These are phyloP conservation scores for Luvunga scandens DNA, from an alignment of 345 rosid species.

Conservation along the genomic window DNA sequence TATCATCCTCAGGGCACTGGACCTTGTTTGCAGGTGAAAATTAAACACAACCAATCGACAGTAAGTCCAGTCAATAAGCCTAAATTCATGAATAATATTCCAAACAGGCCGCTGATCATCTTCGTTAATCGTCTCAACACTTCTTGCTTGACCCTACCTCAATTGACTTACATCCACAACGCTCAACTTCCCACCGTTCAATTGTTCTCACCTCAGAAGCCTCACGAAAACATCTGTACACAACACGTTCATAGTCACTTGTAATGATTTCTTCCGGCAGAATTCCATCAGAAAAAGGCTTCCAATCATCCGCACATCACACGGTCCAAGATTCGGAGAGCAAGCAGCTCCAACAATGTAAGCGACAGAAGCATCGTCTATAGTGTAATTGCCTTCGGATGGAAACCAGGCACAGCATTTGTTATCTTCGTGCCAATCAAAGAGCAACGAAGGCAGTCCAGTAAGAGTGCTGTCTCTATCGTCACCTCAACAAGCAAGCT, in stretches of 20 bases:
- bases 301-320: not conserved
- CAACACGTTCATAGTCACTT: not conserved
- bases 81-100: too few relatives aligned
- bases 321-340: not conserved
- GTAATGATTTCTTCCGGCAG: not conserved
- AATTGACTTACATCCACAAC: too few relatives aligned
- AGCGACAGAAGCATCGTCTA: not conserved
- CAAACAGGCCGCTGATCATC: not conserved
- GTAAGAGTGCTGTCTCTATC: too few relatives aligned
- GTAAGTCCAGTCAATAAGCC: not conserved
- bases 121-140: too few relatives aligned
- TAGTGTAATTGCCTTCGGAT: not conserved
- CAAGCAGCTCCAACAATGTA: not conserved
- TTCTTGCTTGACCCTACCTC: too few relatives aligned
- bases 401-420: not conserved
- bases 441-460: too few relatives aligned
- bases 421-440: not conserved
- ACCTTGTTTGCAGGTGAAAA: not conserved
- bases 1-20: not conserved
- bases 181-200: not conserved
- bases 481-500: too few relatives aligned
- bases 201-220: not conserved
- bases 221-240: not conserved
- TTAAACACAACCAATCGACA: not conserved
- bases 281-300: not conserved